Evolutionary conservation across 768 basidiomycete genomes (phyloP).

Genomic region (Dictyophora rubrovolvata): DNA sequence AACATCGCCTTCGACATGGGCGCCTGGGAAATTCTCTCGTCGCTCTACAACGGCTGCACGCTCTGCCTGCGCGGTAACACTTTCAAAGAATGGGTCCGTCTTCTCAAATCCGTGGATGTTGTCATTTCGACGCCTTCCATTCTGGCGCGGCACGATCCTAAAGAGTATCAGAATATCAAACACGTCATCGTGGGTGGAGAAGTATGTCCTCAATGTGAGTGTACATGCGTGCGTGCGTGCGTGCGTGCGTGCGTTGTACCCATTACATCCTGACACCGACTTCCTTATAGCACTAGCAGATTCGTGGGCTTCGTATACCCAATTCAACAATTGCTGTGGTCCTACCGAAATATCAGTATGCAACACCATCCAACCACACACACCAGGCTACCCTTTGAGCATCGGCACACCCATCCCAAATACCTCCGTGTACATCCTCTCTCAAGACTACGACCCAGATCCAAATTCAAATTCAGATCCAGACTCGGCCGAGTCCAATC

Average conservation of each 20-base stretch:
- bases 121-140: conserved; percentile 47
- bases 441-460: conserved; percentile 2
- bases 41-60: conserved; percentile 41
- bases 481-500: background rate
- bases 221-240: no score
- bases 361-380: conserved; percentile 44
- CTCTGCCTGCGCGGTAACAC: conserved; percentile 43
- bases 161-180: conserved; percentile 45
- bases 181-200: conserved; percentile 48
- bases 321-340: conserved; percentile 46
- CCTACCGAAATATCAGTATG: conserved; percentile 54
- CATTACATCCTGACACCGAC: no score
- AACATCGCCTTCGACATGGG: conserved; percentile 62
- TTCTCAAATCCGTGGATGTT: conserved; percentile 41
- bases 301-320: conserved; percentile 32
- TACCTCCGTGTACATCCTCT: conserved; percentile 20
- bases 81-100: conserved; percentile 36
- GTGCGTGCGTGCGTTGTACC: no score
- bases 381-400: conserved; percentile 28
- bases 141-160: conserved; percentile 33
- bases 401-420: conserved; percentile 49
- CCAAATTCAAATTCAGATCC: background rate
- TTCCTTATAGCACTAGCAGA: conserved; percentile 26
- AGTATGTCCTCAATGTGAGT: conserved; percentile 44
- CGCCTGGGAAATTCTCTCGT: conserved; percentile 50